phyloP scores from a whole-genome alignment of 2,329 filamentous ascomycete genomes.

The Ilyonectria mors-panacis region DNA sequence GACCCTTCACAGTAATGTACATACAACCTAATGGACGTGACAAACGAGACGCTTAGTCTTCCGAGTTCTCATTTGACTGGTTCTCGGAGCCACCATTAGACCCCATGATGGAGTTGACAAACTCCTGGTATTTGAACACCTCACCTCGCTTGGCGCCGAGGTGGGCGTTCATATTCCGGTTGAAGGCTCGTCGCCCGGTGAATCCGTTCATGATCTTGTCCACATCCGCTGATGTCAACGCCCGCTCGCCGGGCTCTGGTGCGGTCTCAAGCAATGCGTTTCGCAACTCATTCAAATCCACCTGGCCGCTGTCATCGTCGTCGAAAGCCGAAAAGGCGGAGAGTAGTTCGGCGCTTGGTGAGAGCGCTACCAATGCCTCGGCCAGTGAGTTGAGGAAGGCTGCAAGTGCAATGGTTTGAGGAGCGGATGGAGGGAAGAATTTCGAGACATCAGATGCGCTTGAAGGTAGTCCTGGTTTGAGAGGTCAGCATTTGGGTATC shows the following conservation, averaged over 20 bases:
- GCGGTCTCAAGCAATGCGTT: conserved; percentile 87
- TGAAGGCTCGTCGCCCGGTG: conserved; percentile 86
- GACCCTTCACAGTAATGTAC: conserved; percentile 17
- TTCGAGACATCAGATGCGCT: conserved; percentile 78
- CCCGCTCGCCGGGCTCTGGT: conserved; percentile 78
- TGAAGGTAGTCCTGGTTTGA: conserved; percentile 78
- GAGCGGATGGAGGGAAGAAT: conserved; percentile 84
- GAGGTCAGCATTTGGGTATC: conserved; percentile 20
- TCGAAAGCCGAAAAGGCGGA: conserved; percentile 97
- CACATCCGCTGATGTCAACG: conserved; percentile 80
- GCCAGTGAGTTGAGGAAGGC: conserved; percentile 89
- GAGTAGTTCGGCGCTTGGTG: conserved; percentile 83
- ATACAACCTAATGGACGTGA: conserved; percentile 4
- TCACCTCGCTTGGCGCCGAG: conserved; percentile 79
- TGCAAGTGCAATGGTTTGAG: conserved; percentile 85
- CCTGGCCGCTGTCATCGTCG: conserved; percentile 93
- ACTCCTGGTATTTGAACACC: conserved; percentile 94
- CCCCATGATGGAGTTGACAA: conserved; percentile 80
- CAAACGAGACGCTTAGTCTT: conserved; percentile 32
- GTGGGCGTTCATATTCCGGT: conserved; percentile 69
- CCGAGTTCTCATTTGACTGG: conserved; percentile 49
- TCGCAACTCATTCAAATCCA: conserved; percentile 85
- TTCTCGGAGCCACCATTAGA: conserved; percentile 59
- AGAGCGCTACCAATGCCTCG: conserved; percentile 80
- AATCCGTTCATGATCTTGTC: conserved; percentile 92